These are phyloP conservation scores for Sequoia sempervirens DNA, from an alignment of 75 land plant genomes.

Conservation along the genomic window DNA sequence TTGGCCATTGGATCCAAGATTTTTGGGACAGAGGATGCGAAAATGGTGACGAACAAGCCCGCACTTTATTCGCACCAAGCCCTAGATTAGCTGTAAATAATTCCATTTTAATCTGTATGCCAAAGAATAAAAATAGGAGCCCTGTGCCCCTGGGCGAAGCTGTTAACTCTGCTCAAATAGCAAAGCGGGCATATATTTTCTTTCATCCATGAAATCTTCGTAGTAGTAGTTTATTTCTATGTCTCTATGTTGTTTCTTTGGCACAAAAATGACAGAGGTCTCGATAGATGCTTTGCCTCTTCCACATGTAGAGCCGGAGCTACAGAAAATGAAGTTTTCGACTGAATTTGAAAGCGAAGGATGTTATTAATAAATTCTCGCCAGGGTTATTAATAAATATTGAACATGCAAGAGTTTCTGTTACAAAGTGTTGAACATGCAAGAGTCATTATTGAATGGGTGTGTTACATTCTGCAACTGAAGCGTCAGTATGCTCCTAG, in stretches of 20 bases:
- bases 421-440: too few species aligned
- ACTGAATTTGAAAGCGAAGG: constrained; percentile 83
- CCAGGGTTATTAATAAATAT: too few species aligned
- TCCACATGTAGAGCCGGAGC: neutral
- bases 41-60: neutral
- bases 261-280: neutral
- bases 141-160: neutral
- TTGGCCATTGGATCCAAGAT: neutral
- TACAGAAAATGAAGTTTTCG: constrained; percentile 28
- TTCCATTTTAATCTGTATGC: neutral
- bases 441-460: too few species aligned
- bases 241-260: neutral
- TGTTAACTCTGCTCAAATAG: neutral
- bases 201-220: neutral
- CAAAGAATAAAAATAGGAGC: neutral
- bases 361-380: constrained; percentile 72
- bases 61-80: neutral
- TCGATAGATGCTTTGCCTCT: neutral
- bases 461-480: too few species aligned
- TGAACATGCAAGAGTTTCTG: too few species aligned
- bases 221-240: neutral
- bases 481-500: too few species aligned
- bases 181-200: neutral
- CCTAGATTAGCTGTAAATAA: neutral
- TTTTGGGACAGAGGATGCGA: neutral